Conservation (phyloP, 108 stramenopile genomes). For the Conticribra guillardii region DNA sequence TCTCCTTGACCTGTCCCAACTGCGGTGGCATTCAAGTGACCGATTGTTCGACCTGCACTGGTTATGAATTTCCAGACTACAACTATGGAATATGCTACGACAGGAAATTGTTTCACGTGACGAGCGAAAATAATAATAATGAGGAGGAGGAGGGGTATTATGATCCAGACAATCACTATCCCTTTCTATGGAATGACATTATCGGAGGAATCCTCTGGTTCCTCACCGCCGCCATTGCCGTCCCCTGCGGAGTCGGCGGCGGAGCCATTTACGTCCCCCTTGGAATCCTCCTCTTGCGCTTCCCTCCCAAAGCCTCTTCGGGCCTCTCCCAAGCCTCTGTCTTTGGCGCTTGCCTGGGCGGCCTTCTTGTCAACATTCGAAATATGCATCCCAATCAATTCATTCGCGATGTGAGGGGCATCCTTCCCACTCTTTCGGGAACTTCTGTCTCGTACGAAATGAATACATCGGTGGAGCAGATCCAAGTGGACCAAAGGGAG, state of each 20-base stretch:
- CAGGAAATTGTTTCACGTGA: constrained; percentile 55
- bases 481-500: constrained; percentile 17
- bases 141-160: too few relatives aligned
- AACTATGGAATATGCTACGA: constrained; percentile 51
- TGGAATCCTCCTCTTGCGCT: constrained; percentile 64
- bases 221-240: constrained; percentile 58
- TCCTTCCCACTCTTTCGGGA: constrained; percentile 7
- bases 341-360: constrained; percentile 71
- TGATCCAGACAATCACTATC: constrained; percentile 51
- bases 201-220: constrained; percentile 71
- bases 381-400: constrained; percentile 51
- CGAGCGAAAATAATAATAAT: too few relatives aligned
- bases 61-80: constrained; percentile 45
- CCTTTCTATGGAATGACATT: constrained; percentile 69
- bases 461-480: constrained; percentile 30
- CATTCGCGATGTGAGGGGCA: constrained; percentile 34
- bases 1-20: constrained; percentile 47
- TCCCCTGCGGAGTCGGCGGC: constrained; percentile 75
- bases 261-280: constrained; percentile 78
- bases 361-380: constrained; percentile 60
- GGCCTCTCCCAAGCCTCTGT: constrained; percentile 71
- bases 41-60: constrained; percentile 38
- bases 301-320: constrained; percentile 64
- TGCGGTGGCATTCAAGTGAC: constrained; percentile 43
- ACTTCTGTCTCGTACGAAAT: constrained; percentile 28